Evolutionary conservation across 164 flowering plant genomes (phyloP).

Genomic region (Macadamia tetraphylla): DNA sequence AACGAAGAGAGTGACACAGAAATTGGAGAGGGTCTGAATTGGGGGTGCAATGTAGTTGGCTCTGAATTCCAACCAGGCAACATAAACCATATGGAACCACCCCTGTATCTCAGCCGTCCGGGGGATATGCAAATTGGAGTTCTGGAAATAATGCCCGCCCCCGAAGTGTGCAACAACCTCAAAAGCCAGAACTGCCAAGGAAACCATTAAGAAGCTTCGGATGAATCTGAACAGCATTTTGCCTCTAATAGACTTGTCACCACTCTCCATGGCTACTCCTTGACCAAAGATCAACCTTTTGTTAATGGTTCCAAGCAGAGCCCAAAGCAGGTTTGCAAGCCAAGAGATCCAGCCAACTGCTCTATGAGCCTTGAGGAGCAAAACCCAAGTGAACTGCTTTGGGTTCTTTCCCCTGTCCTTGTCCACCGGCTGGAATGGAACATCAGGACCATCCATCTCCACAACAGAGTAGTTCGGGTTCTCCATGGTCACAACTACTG

Average conservation of each 20-base stretch:
- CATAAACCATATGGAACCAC: constrained; percentile 47
- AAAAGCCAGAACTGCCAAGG: constrained; percentile 46
- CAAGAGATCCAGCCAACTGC: constrained; percentile 71
- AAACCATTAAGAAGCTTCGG: constrained; percentile 38
- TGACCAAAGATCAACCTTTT: constrained; percentile 49
- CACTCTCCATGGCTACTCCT: constrained; percentile 48
- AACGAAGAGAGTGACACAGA: constrained; percentile 68
- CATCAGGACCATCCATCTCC: constrained; percentile 63
- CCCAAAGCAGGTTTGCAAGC: constrained; percentile 56
- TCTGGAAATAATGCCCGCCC: constrained; percentile 64
- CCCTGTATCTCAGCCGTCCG: constrained; percentile 53
- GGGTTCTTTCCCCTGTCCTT: constrained; percentile 73
- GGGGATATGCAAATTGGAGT: constrained; percentile 49
- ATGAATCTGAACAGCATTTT: constrained; percentile 43
- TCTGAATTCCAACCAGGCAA: constrained; percentile 56
- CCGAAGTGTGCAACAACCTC: constrained; percentile 59
- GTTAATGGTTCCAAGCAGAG: constrained; percentile 57
- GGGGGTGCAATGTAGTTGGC: constrained; percentile 70
- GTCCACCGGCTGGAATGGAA: constrained; percentile 54
- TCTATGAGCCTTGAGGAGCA: constrained; percentile 67
- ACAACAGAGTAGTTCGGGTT: constrained; percentile 69
- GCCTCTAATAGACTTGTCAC: constrained; percentile 45
- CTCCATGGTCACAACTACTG: constrained; percentile 84
- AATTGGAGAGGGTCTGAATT: constrained; percentile 51
- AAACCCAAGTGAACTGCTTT: constrained; percentile 76